A percentile compares a stretch with the other conserved stretches of the same genome.
Conservation (phyloP, 129 eudicot genomes). For the Kitagawia praeruptora region DNA sequence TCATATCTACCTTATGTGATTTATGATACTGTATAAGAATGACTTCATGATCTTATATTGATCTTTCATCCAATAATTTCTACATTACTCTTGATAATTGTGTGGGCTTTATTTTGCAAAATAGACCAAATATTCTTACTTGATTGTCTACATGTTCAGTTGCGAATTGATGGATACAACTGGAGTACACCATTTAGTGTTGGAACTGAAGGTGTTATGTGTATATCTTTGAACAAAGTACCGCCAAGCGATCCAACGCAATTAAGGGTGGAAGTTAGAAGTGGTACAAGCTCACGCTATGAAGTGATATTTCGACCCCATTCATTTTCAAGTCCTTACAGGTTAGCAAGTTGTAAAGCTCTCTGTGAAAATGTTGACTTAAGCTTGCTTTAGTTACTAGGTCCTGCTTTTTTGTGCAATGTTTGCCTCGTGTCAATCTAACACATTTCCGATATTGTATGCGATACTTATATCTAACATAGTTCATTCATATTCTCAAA, state of each 20-base stretch:
- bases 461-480: too few relatives aligned
- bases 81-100: not conserved
- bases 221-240: constrained; percentile 48
- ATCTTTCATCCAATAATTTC: not conserved
- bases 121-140: constrained; percentile 6
- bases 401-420: too few relatives aligned
- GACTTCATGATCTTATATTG: not conserved
- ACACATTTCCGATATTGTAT: too few relatives aligned
- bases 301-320: constrained; percentile 88
- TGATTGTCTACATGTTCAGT: constrained; percentile 29
- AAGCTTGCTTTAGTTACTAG: not conserved
- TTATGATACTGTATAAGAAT: not conserved
- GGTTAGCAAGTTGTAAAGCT: constrained; percentile 26
- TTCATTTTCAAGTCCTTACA: constrained; percentile 83
- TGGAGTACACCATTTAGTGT: constrained; percentile 91
- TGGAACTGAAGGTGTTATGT: constrained; percentile 78
- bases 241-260: constrained; percentile 26
- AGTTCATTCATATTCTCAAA: not conserved
- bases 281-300: constrained; percentile 59
- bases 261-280: constrained; percentile 68
- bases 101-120: not conserved
- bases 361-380: not conserved
- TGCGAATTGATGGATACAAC: constrained; percentile 57
- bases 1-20: not conserved
- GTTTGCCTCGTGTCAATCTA: too few relatives aligned